Evolutionary conservation across 2,329 filamentous ascomycete genomes (phyloP).

Genomic region (Pyrenochaeta sp.): DNA sequence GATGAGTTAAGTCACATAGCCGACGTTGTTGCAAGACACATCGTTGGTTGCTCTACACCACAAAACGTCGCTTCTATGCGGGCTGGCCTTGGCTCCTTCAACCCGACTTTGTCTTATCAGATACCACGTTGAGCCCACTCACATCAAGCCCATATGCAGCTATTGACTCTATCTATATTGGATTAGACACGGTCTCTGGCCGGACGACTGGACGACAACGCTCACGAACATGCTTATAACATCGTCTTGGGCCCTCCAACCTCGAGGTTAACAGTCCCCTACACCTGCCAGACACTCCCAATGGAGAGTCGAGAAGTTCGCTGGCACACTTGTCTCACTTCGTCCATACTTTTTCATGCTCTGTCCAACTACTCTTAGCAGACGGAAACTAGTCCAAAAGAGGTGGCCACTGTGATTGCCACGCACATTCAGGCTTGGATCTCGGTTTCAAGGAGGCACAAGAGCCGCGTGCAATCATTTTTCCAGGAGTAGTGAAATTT

Average conservation of each 20-base stretch:
- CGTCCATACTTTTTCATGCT: background rate
- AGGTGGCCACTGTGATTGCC: no score
- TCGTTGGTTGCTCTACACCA: background rate
- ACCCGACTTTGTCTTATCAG: constrained; percentile 17
- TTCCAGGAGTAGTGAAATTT: background rate
- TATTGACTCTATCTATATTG: constrained; percentile 3
- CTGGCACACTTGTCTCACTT: background rate
- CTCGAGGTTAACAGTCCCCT: background rate
- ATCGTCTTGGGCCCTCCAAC: background rate
- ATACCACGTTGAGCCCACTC: constrained; percentile 11
- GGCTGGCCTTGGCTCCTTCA: constrained; percentile 12
- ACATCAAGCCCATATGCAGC: constrained; percentile 1
- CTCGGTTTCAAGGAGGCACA: background rate
- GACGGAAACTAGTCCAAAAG: no score
- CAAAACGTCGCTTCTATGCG: constrained; percentile 9
- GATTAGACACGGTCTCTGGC: background rate
- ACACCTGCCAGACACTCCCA: background rate
- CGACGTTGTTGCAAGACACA: background rate
- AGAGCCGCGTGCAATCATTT: background rate
- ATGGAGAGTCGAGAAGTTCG: background rate
- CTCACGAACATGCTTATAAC: background rate
- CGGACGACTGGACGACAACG: background rate
- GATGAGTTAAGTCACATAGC: background rate
- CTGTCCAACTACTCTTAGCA: no score
- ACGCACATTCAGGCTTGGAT: no score